Evolutionary conservation across 257 asterid genomes (phyloP), one percentile per base, ranked within the genome.

Genomic region (Jasminum sambac): DNA sequence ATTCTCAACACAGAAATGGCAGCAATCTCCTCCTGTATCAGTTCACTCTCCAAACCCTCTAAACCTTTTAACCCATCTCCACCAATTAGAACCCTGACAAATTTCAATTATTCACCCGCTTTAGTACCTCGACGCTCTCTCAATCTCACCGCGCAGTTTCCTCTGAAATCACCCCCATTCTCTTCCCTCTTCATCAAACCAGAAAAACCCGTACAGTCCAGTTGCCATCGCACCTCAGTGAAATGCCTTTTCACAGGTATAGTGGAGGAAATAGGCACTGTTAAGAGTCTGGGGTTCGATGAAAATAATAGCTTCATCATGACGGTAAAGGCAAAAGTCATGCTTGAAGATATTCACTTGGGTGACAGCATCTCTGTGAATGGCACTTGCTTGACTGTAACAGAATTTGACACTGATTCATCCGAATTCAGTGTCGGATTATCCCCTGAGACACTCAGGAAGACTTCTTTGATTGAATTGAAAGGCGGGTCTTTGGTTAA

Each of bases 291-390:
- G 37, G 96, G 96, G 8, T 86, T 76, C 66, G 89, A 80, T 12
- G 65, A 81, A 55, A 78, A 78, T 23, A 62, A 81, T 68, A 89
- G 92, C 44, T 92, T 88, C 77, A 82, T 84, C 70, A 85, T 92
- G 95, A 90, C 71, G 68, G 88, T 92, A 70, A 72, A 67, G 8
- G 92, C 92, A 12, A 80, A 78, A 65, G 73, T 76, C 65, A 63
- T 92, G 64, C 92, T 92, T 41, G 91, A 88, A 68, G 96, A 83
- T 70, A 62, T 92, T 34, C 90, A 83, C 74, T 72, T 92, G 58
- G 98, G 98, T 38, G 98, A 92, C 81, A 92, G 96, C 88, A 92
- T 92, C 71, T 77, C 96, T 12, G 96, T 92, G 75, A 92, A 92
- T 12, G 96, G 96, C 6, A 92, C 98, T 37, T 90, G 98, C 75